Percentiles rank a stretch among this genome's conserved stretches.
These are phyloP conservation scores for Bacidia gigantensis DNA, from an alignment of 495 filamentous ascomycete genomes.

Conservation along the genomic window DNA sequence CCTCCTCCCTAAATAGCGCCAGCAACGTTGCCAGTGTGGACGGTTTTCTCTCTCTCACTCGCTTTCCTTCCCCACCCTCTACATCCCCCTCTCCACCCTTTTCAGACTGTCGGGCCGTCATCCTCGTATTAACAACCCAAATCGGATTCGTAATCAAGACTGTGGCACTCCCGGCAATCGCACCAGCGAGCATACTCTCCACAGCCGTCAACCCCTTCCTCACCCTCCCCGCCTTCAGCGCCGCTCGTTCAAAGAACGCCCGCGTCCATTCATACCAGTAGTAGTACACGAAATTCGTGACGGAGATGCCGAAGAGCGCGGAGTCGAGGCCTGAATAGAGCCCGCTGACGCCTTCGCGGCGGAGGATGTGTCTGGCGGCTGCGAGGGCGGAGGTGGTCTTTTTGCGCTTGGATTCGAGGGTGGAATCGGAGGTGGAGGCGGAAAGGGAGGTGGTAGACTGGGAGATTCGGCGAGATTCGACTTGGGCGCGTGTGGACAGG, in stretches of 20 bases:
- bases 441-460: not conserved
- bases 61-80: conserved; percentile 18
- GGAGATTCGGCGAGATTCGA: conserved; percentile 49
- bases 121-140: conserved; percentile 96
- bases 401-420: no score
- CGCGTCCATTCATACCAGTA: conserved; percentile 99
- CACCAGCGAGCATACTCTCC: conserved; percentile 87
- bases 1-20: conserved; percentile 64
- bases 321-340: conserved; percentile 82
- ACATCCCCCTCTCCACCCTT: conserved; percentile 31
- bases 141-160: conserved; percentile 95
- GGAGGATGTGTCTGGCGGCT: conserved; percentile 73
- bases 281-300: conserved; percentile 99
- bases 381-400: conserved; percentile 72
- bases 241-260: conserved; percentile 72
- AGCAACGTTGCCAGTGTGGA: conserved; percentile 69
- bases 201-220: conserved; percentile 75
- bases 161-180: conserved; percentile 86
- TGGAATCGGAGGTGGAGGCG: not conserved
- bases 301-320: conserved; percentile 90
- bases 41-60: conserved; percentile 31
- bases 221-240: conserved; percentile 55
- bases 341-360: conserved; percentile 76
- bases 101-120: conserved; percentile 72
- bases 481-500: conserved; percentile 91